phyloP scores from a whole-genome alignment of 176 grass and related monocot genomes.

The Coix lacrymajobi region DNA sequence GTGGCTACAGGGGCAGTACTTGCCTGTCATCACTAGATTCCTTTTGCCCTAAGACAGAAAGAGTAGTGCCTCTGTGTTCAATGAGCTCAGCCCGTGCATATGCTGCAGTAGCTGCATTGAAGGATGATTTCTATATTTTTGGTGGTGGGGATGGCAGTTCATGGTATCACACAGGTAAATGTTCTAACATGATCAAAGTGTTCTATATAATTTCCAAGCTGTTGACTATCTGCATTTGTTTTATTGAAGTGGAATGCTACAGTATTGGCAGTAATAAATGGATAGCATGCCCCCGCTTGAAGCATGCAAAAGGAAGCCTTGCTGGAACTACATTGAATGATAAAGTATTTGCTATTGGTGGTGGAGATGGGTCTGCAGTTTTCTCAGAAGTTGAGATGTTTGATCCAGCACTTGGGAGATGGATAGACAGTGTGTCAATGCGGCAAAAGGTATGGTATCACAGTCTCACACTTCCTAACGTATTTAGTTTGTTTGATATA shows the following conservation, averaged over 20 bases:
- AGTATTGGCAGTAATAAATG: constrained; percentile 45
- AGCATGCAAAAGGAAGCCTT: constrained; percentile 63
- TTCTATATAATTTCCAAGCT: constrained; percentile 3
- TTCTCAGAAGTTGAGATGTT: constrained; percentile 88
- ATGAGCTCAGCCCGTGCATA: constrained; percentile 67
- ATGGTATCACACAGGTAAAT: constrained; percentile 39
- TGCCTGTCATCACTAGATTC: constrained; percentile 65
- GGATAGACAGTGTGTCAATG: constrained; percentile 56
- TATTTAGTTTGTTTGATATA: constrained; percentile 3
- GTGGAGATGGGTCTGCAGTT: constrained; percentile 50
- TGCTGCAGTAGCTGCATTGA: constrained; percentile 46
- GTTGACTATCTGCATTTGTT: constrained; percentile 1
- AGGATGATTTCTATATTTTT: constrained; percentile 57
- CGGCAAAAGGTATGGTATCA: constrained; percentile 39
- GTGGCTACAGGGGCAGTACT: constrained; percentile 53
- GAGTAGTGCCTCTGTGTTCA: constrained; percentile 42
- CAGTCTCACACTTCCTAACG: neutral
- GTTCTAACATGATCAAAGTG: constrained; percentile 10
- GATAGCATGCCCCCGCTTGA: constrained; percentile 56
- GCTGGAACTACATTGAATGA: constrained; percentile 56
- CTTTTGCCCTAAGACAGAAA: constrained; percentile 57
- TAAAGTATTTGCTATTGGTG: constrained; percentile 90
- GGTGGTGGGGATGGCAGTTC: constrained; percentile 67
- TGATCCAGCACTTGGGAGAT: constrained; percentile 72
- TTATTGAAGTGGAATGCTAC: constrained; percentile 67